A percentile compares a stretch with the other conserved stretches of the same genome.
Evolutionary conservation across 106 monocot species (phyloP).

Genomic region (Alisma plantagoaquatica): DNA sequence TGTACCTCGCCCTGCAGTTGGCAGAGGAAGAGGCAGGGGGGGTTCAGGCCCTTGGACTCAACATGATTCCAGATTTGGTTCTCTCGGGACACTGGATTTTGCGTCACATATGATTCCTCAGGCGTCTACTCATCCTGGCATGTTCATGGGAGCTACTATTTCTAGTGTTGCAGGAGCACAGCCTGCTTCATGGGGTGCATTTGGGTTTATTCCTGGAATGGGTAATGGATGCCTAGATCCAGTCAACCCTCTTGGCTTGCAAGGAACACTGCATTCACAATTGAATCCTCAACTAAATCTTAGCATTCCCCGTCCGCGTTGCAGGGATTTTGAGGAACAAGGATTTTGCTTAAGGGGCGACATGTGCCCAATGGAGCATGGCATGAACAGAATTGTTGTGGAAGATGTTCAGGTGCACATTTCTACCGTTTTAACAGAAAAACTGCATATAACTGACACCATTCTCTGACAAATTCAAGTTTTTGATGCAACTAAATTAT

Average conservation of each 20-base stretch:
- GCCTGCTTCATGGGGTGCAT: constrained; percentile 67
- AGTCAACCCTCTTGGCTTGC: constrained; percentile 61
- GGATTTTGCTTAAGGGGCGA: constrained; percentile 97
- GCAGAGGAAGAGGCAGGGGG: constrained; percentile 74
- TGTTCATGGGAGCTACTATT: constrained; percentile 49
- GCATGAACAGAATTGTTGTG: constrained; percentile 92
- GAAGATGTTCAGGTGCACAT: constrained; percentile 90
- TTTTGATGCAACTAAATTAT: too few species aligned
- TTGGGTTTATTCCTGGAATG: constrained; percentile 88
- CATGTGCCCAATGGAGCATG: constrained; percentile 99
- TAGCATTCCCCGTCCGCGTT: constrained; percentile 77
- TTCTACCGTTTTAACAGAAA: too few species aligned
- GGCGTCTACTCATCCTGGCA: constrained; percentile 39
- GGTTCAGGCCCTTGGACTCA: constrained; percentile 36
- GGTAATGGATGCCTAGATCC: constrained; percentile 65
- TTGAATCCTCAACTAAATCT: constrained; percentile 44
- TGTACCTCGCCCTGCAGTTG: constrained; percentile 24
- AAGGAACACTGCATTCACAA: constrained; percentile 36
- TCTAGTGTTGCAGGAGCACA: constrained; percentile 44
- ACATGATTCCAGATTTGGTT: constrained; percentile 60
- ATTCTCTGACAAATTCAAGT: too few species aligned
- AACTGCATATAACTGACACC: too few species aligned
- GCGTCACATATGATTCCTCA: constrained; percentile 60
- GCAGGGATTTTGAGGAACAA: constrained; percentile 94
- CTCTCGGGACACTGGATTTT: constrained; percentile 59